Conservation (phyloP, 208 protist species). For the Vickermania spadyakhi region DNA sequence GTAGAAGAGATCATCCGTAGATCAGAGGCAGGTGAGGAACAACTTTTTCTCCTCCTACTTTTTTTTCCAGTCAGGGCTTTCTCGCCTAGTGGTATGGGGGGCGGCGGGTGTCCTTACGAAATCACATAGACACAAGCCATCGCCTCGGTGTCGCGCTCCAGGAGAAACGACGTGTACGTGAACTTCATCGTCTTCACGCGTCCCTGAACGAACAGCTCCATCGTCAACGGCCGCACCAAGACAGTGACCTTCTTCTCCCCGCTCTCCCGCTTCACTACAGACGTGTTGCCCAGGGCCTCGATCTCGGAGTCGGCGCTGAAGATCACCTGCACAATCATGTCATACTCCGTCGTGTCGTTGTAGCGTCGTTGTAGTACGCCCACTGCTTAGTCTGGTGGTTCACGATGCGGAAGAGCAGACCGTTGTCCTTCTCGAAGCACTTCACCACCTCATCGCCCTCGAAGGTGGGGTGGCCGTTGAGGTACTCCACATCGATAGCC, state of each 20-base stretch:
- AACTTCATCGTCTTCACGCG: conserved; percentile 38
- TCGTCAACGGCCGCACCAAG: conserved; percentile 45
- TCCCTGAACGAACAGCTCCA: conserved; percentile 62
- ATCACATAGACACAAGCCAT: too few relatives aligned
- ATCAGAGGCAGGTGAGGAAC: too few relatives aligned
- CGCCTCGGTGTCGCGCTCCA: conserved; percentile 10
- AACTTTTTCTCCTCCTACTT: too few relatives aligned
- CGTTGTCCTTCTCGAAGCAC: conserved; percentile 51
- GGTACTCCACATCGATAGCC: conserved; percentile 9
- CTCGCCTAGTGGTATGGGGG: too few relatives aligned
- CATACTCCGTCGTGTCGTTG: conserved; percentile 63
- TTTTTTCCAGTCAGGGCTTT: too few relatives aligned
- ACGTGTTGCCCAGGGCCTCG: conserved; percentile 36
- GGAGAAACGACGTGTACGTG: conserved; percentile 36
- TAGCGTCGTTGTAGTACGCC: conserved; percentile 84
- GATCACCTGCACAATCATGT: conserved; percentile 57
- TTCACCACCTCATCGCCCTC: conserved; percentile 17
- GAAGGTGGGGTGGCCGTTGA: conserved; percentile 17
- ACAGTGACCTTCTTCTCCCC: conserved; percentile 30
- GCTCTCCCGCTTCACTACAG: conserved; percentile 19
- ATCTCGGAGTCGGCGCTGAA: conserved; percentile 49
- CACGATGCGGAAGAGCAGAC: conserved; percentile 68
- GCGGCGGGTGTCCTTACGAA: too few relatives aligned
- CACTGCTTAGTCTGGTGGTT: conserved; percentile 31
- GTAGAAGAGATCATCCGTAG: too few relatives aligned